Evolutionary conservation across 2,329 filamentous ascomycete species (phyloP), one percentile per base, ranked within the genome.

Genomic region (Septoria linicola): DNA sequence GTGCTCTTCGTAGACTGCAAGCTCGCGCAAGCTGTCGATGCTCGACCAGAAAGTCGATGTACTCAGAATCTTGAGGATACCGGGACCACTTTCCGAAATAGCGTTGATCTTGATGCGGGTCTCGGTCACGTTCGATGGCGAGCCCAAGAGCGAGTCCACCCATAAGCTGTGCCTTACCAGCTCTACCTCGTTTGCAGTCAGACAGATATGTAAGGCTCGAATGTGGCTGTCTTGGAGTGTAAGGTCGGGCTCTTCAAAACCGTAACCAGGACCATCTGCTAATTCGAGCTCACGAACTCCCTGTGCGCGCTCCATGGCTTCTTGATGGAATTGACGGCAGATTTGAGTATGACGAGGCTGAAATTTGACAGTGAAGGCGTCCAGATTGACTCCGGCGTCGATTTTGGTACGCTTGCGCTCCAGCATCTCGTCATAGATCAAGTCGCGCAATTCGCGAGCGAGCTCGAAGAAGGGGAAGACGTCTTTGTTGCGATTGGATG

Each of bases 391-490:
- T 32, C n/a, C 8, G 16, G 30, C 13, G 40, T 46, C 2, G 50
- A 41, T n/a, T 53, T 25, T 13, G 43, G 50, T 11, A 37, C 45
- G 5, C 37, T 14, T 17, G 45, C 50, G 39, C 45, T 53, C 10
- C 14, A 52, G 17, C 10, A 41, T 20, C 11, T 53, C 17, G 5
- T 21, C 37, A 14, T 48, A 41, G 31, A 53, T 43, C 31, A 35
- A 32, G n/a, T 48, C 35, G n/a, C 31, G 40, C 11, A 53, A 36
- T 17, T 49, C 51, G 36, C 41, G 20, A 3, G 44, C 19, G 3
- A 49, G 45, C 27, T 34, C 20, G 32, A 42, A 20, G 14, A 53
- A 49, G 5, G 32, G 37, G 16, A 49, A 53, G 16, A 36, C 21
- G 11, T 53, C 34, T 8, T 16, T 35, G n/a, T n/a, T n/a, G n/a